These are phyloP conservation scores for Nakataea oryzae DNA, from an alignment of 2,329 filamentous ascomycete genomes.

Conservation along the genomic window DNA sequence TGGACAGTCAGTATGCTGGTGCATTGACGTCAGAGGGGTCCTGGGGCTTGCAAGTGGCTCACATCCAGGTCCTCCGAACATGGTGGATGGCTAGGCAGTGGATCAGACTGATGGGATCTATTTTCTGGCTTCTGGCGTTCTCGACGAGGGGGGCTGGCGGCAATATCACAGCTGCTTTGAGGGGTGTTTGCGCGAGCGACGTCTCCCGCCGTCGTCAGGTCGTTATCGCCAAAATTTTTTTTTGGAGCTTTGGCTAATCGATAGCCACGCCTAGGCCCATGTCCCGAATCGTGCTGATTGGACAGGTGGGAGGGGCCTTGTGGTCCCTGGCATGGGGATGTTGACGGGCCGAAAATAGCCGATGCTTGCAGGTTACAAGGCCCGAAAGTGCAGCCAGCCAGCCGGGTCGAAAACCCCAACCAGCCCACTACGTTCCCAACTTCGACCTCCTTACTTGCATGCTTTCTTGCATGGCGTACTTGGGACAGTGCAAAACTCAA, in stretches of 20 bases:
- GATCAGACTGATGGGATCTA: neutral
- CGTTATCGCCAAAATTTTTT: neutral
- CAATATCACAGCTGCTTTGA: neutral
- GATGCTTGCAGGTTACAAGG: neutral
- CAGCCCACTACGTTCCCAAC: too few relatives aligned
- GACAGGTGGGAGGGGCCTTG: too few relatives aligned
- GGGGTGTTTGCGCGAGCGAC: neutral
- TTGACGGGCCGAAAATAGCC: neutral
- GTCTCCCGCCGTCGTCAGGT: neutral
- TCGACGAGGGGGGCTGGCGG: neutral
- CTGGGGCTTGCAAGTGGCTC: neutral
- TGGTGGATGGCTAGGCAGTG: constrained; percentile 21
- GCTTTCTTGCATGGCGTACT: too few relatives aligned
- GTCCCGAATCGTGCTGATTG: neutral
- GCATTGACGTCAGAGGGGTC: neutral
- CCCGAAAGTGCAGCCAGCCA: too few relatives aligned
- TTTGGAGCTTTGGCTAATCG: neutral
- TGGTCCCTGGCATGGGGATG: too few relatives aligned
- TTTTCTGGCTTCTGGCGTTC: neutral
- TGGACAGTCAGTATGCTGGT: neutral
- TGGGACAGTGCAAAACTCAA: too few relatives aligned
- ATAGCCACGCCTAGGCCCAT: neutral
- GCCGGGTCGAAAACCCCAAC: neutral
- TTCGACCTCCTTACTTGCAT: too few relatives aligned
- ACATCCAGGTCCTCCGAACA: constrained; percentile 54